Evolutionary conservation across 768 basidiomycete genomes (phyloP).

Genomic region (Lactarius hatsudake): DNA sequence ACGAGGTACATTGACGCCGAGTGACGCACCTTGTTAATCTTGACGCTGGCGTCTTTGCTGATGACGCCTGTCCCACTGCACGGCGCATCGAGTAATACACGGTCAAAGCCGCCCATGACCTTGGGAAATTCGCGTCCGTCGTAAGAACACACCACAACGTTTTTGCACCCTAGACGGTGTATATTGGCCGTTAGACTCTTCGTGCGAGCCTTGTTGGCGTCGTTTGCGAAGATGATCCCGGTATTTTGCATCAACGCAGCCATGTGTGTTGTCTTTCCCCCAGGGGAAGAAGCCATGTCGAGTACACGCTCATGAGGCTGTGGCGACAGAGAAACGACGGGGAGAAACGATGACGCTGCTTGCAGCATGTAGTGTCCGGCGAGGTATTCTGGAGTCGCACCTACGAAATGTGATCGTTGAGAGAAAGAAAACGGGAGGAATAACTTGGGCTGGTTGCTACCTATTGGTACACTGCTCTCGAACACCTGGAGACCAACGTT

Average conservation of each 20-base stretch:
- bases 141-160: constrained; percentile 95
- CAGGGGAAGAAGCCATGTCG: constrained; percentile 98
- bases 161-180: constrained; percentile 96
- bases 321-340: constrained; percentile 92
- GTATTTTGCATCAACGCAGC: constrained; percentile 97
- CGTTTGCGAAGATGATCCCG: constrained; percentile 96
- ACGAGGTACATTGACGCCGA: not conserved
- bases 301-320: constrained; percentile 91
- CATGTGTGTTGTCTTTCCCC: constrained; percentile 98
- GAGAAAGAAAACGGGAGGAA: not conserved
- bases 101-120: constrained; percentile 97
- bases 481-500: constrained; percentile 99
- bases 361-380: constrained; percentile 99
- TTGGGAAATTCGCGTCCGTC: constrained; percentile 98
- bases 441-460: constrained; percentile 37
- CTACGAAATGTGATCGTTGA: constrained; percentile 35
- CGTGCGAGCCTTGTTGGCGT: constrained; percentile 89
- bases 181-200: constrained; percentile 97
- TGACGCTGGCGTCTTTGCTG: constrained; percentile 95
- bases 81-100: constrained; percentile 95
- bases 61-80: constrained; percentile 99
- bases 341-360: constrained; percentile 98
- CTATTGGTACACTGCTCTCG: constrained; percentile 93
- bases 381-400: constrained; percentile 97
- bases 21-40: constrained; percentile 86